Evolutionary conservation across 2,329 filamentous ascomycete genomes (phyloP).

Genomic region (Colletotrichum echinochloae): DNA sequence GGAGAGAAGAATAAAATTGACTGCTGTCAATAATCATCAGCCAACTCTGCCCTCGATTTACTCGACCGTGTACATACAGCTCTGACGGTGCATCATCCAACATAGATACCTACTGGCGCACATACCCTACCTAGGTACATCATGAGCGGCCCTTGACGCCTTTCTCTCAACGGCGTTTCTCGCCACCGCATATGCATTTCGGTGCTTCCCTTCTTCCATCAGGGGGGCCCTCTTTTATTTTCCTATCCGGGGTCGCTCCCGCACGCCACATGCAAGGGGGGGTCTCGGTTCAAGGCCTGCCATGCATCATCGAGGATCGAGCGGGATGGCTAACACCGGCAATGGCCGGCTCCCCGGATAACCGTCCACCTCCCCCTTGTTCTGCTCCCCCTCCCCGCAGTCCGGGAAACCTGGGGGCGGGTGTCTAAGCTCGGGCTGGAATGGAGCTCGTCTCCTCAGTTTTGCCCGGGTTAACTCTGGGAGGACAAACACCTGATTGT

Average conservation of each 20-base stretch:
- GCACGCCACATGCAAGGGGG: constrained; percentile 31
- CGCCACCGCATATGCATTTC: neutral
- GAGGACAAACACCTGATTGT: neutral
- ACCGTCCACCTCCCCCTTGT: constrained; percentile 13
- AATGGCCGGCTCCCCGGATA: constrained; percentile 52
- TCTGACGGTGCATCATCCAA: neutral
- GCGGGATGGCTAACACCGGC: constrained; percentile 48
- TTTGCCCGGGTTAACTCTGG: neutral
- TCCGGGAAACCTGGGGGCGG: constrained; percentile 17
- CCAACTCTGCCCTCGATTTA: neutral
- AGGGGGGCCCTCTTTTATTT: constrained; percentile 24
- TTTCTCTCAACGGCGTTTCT: neutral
- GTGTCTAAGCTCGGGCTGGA: constrained; percentile 21
- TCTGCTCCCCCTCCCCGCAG: constrained; percentile 9
- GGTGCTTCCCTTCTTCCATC: neutral
- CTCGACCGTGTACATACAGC: neutral
- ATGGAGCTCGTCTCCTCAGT: constrained; percentile 2
- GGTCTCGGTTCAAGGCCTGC: constrained; percentile 9
- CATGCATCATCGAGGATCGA: neutral
- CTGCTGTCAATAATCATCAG: neutral
- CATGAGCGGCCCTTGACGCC: neutral
- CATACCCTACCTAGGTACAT: no score
- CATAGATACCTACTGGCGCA: no score
- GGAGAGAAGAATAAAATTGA: neutral
- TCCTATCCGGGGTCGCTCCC: constrained; percentile 29